These are phyloP conservation scores for Jacaranda copaia DNA, from an alignment of 257 asterid species.

Conservation along the genomic window DNA sequence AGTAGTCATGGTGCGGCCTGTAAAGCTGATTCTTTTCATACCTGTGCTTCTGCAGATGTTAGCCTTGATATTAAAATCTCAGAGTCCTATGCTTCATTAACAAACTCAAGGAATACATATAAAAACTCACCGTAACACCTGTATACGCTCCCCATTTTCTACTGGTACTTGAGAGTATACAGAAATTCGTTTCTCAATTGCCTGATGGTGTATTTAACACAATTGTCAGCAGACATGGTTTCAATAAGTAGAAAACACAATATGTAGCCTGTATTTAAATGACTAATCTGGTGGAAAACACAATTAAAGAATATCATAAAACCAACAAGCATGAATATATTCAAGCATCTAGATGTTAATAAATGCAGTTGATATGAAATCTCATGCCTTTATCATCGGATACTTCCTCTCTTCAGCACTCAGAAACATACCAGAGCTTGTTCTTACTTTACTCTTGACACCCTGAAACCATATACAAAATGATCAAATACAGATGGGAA, in stretches of 20 bases:
- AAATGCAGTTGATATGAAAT: conserved; percentile 1
- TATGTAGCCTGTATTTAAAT: background rate
- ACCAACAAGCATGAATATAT: conserved; percentile 4
- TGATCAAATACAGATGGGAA: conserved; percentile 17
- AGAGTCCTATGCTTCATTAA: conserved; percentile 34
- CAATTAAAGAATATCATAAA: background rate
- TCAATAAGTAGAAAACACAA: conserved; percentile 12
- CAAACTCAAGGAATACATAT: conserved; percentile 31
- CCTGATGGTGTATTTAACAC: conserved; percentile 51
- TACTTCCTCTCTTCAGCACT: conserved; percentile 65
- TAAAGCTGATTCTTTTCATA: conserved; percentile 80
- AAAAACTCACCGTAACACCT: conserved; percentile 72
- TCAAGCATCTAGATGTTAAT: conserved; percentile 13
- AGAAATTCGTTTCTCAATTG: conserved; percentile 86
- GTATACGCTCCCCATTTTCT: conserved; percentile 91
- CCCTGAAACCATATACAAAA: conserved; percentile 54
- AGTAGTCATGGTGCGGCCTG: conserved; percentile 86
- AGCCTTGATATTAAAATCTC: conserved; percentile 60
- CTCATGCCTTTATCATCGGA: conserved; percentile 68
- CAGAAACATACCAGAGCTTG: conserved; percentile 90
- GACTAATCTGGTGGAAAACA: background rate
- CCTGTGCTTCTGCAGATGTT: conserved; percentile 90
- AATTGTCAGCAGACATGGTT: conserved; percentile 32
- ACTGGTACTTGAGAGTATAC: conserved; percentile 82
- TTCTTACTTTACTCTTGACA: conserved; percentile 72